Evolutionary conservation across 2,329 filamentous ascomycete species (phyloP).

Genomic region (Annulohypoxylon truncatum): DNA sequence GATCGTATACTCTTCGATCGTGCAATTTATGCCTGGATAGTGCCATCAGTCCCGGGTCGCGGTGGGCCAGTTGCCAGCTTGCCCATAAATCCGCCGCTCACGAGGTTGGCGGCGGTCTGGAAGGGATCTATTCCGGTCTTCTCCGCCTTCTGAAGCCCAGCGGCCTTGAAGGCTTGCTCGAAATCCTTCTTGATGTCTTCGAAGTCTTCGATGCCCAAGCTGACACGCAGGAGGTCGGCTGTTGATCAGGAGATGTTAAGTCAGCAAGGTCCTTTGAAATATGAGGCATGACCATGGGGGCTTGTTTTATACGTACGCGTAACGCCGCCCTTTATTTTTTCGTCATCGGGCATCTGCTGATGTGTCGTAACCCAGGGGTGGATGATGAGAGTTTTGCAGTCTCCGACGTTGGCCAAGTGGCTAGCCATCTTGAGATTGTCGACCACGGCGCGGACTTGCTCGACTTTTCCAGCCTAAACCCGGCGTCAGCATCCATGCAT

Average conservation of each 20-base stretch:
- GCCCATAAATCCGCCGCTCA: slow-evolving; percentile 49
- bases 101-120: slow-evolving; percentile 46
- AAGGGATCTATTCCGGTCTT: slow-evolving; percentile 47
- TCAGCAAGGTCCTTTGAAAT: slow-evolving; percentile 11
- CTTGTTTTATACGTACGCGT: slow-evolving; percentile 55
- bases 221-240: slow-evolving; percentile 73
- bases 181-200: slow-evolving; percentile 80
- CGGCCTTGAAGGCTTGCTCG: slow-evolving; percentile 71
- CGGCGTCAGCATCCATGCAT: slow-evolving; percentile 64
- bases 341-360: slow-evolving; percentile 74
- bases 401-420: slow-evolving; percentile 79
- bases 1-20: not conserved
- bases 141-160: slow-evolving; percentile 44
- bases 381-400: slow-evolving; percentile 78
- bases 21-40: slow-evolving; percentile 38
- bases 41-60: slow-evolving; percentile 48
- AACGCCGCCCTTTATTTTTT: slow-evolving; percentile 73
- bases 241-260: slow-evolving; percentile 25
- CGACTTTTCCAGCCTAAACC: slow-evolving; percentile 49
- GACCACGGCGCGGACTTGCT: slow-evolving; percentile 63
- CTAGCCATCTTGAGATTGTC: slow-evolving; percentile 79
- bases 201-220: slow-evolving; percentile 77
- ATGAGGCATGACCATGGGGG: slow-evolving; percentile 1
- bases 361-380: slow-evolving; percentile 81
- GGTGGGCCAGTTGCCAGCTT: slow-evolving; percentile 49